Percentiles rank a stretch among this genome's conserved stretches.
Conservation (phyloP, 169 alveolate genomes). For the Blepharisma undulans region DNA sequence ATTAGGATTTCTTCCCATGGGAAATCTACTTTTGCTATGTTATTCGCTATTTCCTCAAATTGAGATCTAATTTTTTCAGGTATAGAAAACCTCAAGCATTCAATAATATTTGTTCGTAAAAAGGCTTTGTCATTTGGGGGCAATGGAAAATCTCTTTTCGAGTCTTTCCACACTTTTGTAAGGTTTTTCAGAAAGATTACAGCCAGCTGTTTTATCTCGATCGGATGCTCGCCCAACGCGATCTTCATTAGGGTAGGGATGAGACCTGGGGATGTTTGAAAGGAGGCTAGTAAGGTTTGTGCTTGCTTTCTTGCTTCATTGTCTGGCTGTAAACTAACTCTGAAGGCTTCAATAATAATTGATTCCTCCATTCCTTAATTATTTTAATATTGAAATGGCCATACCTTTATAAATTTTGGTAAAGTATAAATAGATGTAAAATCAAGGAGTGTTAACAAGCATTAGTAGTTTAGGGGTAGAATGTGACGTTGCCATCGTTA, state of each 20-base stretch:
- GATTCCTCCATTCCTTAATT: background rate
- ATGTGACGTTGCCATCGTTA: constrained; percentile 84
- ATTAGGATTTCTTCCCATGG: constrained; percentile 24
- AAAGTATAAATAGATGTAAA: background rate
- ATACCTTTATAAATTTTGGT: background rate
- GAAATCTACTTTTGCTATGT: background rate
- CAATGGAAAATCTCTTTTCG: background rate
- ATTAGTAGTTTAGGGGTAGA: constrained; percentile 82
- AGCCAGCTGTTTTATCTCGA: background rate
- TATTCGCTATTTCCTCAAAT: constrained; percentile 24
- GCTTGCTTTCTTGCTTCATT: constrained; percentile 10
- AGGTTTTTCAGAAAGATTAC: constrained; percentile 30
- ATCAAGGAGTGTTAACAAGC: constrained; percentile 38
- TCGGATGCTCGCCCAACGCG: background rate
- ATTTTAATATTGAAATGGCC: background rate
- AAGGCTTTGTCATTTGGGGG: constrained; percentile 8
- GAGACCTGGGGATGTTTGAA: constrained; percentile 1
- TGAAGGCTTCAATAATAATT: background rate
- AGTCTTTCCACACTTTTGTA: background rate
- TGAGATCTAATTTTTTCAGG: constrained; percentile 9
- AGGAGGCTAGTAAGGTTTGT: background rate
- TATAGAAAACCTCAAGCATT: background rate
- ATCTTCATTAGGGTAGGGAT: background rate
- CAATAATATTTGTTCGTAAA: background rate
- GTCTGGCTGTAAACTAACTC: constrained; percentile 18